Conservation (phyloP, 768 basidiomycete species). For the Lactifluus hygrophoroides region DNA sequence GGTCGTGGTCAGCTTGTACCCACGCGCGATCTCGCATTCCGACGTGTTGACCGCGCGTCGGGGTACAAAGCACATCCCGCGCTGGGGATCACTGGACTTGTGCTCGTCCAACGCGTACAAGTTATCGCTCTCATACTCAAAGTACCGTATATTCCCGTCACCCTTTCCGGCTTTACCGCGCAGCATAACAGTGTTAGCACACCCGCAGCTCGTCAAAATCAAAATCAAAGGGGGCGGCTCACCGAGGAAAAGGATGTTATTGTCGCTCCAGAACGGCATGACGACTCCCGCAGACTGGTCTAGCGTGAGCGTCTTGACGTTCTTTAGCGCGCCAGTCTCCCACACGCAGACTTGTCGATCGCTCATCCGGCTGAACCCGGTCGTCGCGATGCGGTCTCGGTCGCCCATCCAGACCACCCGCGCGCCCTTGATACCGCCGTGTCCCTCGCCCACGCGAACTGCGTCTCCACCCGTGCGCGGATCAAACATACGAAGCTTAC, state of each 20-base stretch:
- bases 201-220: conserved; percentile 58
- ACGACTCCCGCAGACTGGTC: conserved; percentile 90
- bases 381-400: conserved; percentile 81
- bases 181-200: conserved; percentile 59
- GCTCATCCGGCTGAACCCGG: conserved; percentile 95
- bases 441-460: conserved; percentile 75
- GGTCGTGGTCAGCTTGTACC: conserved; percentile 74
- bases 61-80: conserved; percentile 95
- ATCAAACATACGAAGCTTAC: conserved; percentile 89
- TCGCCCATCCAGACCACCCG: conserved; percentile 90
- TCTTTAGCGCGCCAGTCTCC: conserved; percentile 73
- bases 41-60: conserved; percentile 79
- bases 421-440: conserved; percentile 89
- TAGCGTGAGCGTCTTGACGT: conserved; percentile 66
- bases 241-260: conserved; percentile 83
- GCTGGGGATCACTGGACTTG: conserved; percentile 87
- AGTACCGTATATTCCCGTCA: conserved; percentile 97
- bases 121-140: conserved; percentile 85
- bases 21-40: conserved; percentile 93
- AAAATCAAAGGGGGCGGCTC: conserved; percentile 18
- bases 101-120: conserved; percentile 73
- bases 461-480: conserved; percentile 76
- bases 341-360: conserved; percentile 87
- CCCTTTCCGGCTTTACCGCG: conserved; percentile 32
- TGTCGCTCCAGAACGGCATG: conserved; percentile 98